phyloP scores from a whole-genome alignment of 371 early-diverging fungal genomes.

The Mucor sp. region DNA sequence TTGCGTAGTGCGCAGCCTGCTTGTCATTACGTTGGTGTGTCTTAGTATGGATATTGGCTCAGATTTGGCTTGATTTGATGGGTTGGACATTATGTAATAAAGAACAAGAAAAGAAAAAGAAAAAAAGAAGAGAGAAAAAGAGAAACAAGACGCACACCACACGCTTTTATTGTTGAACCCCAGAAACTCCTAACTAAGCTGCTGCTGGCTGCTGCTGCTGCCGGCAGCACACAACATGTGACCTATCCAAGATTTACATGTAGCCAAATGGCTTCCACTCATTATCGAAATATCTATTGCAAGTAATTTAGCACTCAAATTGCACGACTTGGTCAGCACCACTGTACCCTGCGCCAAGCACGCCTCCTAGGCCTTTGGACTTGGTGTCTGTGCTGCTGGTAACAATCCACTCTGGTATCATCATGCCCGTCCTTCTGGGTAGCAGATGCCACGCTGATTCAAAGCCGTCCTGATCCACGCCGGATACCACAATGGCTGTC shows the following conservation, averaged over 20 bases:
- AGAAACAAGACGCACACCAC: neutral
- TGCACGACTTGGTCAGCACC: neutral
- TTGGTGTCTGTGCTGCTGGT: slow-evolving; percentile 40
- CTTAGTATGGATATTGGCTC: slow-evolving; percentile 15
- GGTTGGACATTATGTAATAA: neutral
- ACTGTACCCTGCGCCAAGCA: slow-evolving; percentile 52
- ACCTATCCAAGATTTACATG: neutral
- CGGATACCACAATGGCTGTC: slow-evolving; percentile 47
- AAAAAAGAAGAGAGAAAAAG: neutral
- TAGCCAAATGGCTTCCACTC: slow-evolving; percentile 32
- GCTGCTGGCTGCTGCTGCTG: too few species aligned
- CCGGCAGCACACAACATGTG: too few species aligned
- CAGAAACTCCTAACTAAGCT: neutral
- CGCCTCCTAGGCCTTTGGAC: slow-evolving; percentile 51
- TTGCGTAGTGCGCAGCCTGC: neutral
- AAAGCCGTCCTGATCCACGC: slow-evolving; percentile 42
- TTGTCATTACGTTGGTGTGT: slow-evolving; percentile 5
- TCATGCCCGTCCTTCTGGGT: slow-evolving; percentile 53
- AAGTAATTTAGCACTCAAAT: neutral
- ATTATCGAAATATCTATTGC: slow-evolving; percentile 27
- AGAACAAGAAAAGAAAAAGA: neutral
- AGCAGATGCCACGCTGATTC: slow-evolving; percentile 45
- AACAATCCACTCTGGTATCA: slow-evolving; percentile 58
- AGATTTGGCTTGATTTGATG: neutral
- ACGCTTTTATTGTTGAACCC: neutral